Evolutionary conservation across 2,329 filamentous ascomycete species (phyloP).

Genomic region (Aspergillus floridensis): DNA sequence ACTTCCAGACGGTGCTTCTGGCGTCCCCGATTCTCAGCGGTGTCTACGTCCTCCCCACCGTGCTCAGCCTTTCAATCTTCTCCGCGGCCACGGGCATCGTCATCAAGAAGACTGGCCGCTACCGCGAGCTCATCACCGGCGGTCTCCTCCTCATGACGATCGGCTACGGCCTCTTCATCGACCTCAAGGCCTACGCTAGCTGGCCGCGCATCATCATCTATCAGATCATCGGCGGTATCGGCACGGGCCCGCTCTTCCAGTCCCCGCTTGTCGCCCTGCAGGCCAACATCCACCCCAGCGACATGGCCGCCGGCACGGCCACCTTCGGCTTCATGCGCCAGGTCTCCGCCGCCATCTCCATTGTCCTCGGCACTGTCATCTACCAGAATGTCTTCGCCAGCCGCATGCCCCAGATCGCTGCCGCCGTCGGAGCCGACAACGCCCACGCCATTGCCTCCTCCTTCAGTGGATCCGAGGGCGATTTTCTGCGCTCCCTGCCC

Average conservation of each 20-base stretch:
- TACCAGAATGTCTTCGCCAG: slow-evolving; percentile 40
- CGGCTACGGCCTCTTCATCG: slow-evolving; percentile 65
- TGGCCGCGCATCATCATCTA: slow-evolving; percentile 52
- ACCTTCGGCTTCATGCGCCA: slow-evolving; percentile 62
- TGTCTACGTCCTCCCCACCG: slow-evolving; percentile 70
- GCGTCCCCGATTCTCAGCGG: slow-evolving; percentile 69
- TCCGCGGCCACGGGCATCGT: slow-evolving; percentile 64
- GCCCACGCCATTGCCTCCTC: slow-evolving; percentile 27
- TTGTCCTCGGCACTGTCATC: slow-evolving; percentile 58
- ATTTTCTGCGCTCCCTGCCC: slow-evolving; percentile 34
- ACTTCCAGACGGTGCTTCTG: slow-evolving; percentile 74
- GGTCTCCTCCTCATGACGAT: slow-evolving; percentile 61
- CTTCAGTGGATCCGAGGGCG: slow-evolving; percentile 37
- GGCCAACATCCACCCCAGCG: slow-evolving; percentile 56
- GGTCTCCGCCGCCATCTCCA: slow-evolving; percentile 56
- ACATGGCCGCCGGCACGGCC: slow-evolving; percentile 63
- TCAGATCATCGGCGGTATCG: slow-evolving; percentile 60
- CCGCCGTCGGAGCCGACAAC: slow-evolving; percentile 30
- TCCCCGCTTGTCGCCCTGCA: slow-evolving; percentile 64
- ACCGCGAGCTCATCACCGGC: slow-evolving; percentile 59
- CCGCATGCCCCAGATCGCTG: slow-evolving; percentile 28
- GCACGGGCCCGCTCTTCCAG: slow-evolving; percentile 63
- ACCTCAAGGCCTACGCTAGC: slow-evolving; percentile 53
- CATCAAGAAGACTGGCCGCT: slow-evolving; percentile 70
- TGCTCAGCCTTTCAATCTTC: slow-evolving; percentile 63